phyloP scores from a whole-genome alignment of 352 stramenopile genomes.

The Albugo candida region DNA sequence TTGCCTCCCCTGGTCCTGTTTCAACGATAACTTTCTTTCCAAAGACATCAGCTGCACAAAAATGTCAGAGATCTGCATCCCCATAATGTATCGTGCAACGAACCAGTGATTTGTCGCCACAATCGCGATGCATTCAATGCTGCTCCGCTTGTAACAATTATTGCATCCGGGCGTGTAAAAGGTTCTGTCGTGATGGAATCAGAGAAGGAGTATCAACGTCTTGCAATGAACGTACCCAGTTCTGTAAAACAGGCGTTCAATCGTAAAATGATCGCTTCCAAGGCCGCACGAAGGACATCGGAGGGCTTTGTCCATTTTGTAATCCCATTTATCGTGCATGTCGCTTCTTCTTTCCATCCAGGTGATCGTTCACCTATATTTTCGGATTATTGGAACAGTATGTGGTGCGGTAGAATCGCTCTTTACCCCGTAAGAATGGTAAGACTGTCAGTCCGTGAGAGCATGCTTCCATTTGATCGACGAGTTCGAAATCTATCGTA shows the following conservation, averaged over 20 bases:
- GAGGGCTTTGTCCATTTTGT: constrained; percentile 77
- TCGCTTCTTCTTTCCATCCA: constrained; percentile 80
- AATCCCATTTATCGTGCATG: constrained; percentile 81
- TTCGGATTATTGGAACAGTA: background rate
- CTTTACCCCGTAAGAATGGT: constrained; percentile 76
- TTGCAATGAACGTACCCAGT: constrained; percentile 21
- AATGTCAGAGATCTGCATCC: background rate
- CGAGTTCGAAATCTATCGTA: constrained; percentile 11
- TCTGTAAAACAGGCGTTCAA: constrained; percentile 71
- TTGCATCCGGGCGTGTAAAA: constrained; percentile 24
- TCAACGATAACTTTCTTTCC: constrained; percentile 54
- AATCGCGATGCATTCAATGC: constrained; percentile 53
- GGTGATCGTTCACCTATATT: constrained; percentile 68
- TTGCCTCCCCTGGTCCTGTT: constrained; percentile 41
- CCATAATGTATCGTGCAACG: background rate
- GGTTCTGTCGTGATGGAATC: constrained; percentile 4
- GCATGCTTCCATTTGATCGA: constrained; percentile 15
- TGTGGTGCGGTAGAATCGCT: background rate
- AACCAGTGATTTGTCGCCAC: constrained; percentile 71
- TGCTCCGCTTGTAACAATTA: constrained; percentile 59
- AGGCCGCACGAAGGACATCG: constrained; percentile 76
- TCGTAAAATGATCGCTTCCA: constrained; percentile 84
- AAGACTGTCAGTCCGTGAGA: constrained; percentile 66
- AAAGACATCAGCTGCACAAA: constrained; percentile 32
- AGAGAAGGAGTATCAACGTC: background rate